Evolutionary conservation across 225 moss, liverwort and hornwort genomes (phyloP).

Genomic region (Thuidium tamariscinum): DNA sequence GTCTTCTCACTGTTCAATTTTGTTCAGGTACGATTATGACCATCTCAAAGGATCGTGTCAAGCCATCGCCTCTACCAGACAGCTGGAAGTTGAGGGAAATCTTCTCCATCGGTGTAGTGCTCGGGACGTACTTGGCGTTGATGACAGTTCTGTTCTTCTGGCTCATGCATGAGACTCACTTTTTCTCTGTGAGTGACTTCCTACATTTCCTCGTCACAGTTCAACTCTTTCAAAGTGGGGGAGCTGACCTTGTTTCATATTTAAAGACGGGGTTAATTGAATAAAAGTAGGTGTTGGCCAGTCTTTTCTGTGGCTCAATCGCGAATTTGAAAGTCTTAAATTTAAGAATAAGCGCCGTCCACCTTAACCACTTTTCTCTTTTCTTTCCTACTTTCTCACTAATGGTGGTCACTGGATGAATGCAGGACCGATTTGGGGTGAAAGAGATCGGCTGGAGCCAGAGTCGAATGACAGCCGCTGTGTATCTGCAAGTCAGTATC

Average conservation of each 20-base stretch:
- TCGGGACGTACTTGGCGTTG: conserved; percentile 55
- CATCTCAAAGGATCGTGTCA: conserved; percentile 73
- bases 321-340: not conserved
- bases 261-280: not conserved
- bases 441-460: conserved; percentile 11
- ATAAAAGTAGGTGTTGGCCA: not conserved
- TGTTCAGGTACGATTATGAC: conserved; percentile 69
- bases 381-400: not conserved
- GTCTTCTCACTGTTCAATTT: not conserved
- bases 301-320: not conserved
- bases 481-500: conserved; percentile 56
- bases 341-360: not conserved
- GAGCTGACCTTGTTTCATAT: not conserved
- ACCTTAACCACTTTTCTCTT: not conserved
- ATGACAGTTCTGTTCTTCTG: conserved; percentile 69
- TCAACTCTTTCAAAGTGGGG: not conserved
- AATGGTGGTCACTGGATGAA: not conserved
- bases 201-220: not conserved
- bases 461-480: conserved; percentile 33
- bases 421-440: conserved; percentile 36
- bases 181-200: conserved; percentile 20
- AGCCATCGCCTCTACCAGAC: conserved; percentile 68
- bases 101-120: conserved; percentile 65
- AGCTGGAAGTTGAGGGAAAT: conserved; percentile 78
- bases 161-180: conserved; percentile 29